phyloP scores from a whole-genome alignment of 2,329 filamentous ascomycete species.

The Aureobasidium sp. region DNA sequence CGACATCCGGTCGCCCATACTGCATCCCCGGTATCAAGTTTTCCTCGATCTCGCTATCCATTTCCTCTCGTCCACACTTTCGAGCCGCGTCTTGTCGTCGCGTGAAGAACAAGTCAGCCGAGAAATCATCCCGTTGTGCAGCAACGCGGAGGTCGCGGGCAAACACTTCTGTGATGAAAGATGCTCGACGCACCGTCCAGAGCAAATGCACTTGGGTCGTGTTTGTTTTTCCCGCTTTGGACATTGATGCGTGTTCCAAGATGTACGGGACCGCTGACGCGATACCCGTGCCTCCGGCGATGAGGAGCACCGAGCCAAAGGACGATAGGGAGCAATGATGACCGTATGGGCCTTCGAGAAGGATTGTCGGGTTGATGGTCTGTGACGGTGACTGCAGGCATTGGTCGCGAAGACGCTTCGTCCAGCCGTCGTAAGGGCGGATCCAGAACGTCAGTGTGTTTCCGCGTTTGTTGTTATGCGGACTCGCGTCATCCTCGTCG shows the following conservation, averaged over 20 bases:
- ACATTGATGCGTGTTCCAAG: slow-evolving; percentile 16
- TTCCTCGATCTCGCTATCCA: not conserved
- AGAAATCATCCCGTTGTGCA: slow-evolving; percentile 12
- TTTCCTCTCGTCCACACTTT: not conserved
- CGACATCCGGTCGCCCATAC: slow-evolving; percentile 21
- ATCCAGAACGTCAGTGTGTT: slow-evolving; percentile 40
- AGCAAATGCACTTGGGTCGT: not conserved
- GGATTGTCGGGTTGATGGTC: slow-evolving; percentile 30
- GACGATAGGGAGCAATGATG: slow-evolving; percentile 34
- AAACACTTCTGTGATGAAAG: slow-evolving; percentile 1
- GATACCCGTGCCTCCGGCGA: slow-evolving; percentile 46
- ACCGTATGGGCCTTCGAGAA: slow-evolving; percentile 48
- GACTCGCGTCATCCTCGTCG: not conserved
- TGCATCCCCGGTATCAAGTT: slow-evolving; percentile 6
- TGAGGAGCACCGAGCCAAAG: slow-evolving; percentile 36
- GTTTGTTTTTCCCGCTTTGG: not conserved
- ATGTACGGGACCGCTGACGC: slow-evolving; percentile 33
- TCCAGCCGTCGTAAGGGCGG: slow-evolving; percentile 47
- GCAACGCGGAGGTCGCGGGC: not conserved
- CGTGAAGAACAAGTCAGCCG: slow-evolving; percentile 22
- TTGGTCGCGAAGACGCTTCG: slow-evolving; percentile 37
- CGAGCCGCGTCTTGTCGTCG: not conserved
- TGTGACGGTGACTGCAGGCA: slow-evolving; percentile 27
- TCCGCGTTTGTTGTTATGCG: too few species aligned
- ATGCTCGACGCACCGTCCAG: slow-evolving; percentile 8